These are phyloP conservation scores for Russula sp. DNA, from an alignment of 768 basidiomycete species.

Conservation along the genomic window DNA sequence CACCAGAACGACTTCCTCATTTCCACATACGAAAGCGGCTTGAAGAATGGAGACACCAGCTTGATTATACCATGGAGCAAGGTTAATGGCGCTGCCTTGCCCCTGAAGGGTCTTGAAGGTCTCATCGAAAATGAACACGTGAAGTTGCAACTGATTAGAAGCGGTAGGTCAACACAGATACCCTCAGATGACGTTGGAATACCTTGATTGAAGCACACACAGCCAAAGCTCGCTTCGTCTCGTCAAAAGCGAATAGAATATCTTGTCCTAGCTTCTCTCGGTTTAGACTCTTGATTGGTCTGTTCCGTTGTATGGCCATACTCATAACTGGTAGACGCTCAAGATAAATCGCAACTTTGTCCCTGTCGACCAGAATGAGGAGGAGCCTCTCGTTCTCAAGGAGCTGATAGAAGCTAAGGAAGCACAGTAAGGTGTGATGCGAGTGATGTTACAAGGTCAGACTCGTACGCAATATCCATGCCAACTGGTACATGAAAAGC, in stretches of 20 bases:
- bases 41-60: slow-evolving; percentile 28
- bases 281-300: slow-evolving; percentile 29
- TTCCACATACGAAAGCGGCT: slow-evolving; percentile 42
- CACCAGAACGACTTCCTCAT: slow-evolving; percentile 48
- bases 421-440: not conserved
- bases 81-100: slow-evolving; percentile 37
- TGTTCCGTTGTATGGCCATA: not conserved
- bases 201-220: slow-evolving; percentile 42
- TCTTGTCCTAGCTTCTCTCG: slow-evolving; percentile 43
- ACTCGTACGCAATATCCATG: slow-evolving; percentile 1
- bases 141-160: slow-evolving; percentile 31
- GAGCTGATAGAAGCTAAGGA: slow-evolving; percentile 13
- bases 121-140: slow-evolving; percentile 47
- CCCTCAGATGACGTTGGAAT: not conserved
- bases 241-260: slow-evolving; percentile 46
- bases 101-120: slow-evolving; percentile 36
- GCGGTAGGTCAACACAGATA: not conserved
- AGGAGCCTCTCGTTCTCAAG: slow-evolving; percentile 18
- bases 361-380: slow-evolving; percentile 3
- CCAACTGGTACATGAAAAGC: slow-evolving; percentile 3
- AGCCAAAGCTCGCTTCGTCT: slow-evolving; percentile 44
- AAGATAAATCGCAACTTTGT: slow-evolving; percentile 16
- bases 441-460: not conserved
- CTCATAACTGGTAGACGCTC: slow-evolving; percentile 1
- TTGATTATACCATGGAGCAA: slow-evolving; percentile 40